Conservation (phyloP, 164 flowering plant species). For the Aristolochia contorta region DNA sequence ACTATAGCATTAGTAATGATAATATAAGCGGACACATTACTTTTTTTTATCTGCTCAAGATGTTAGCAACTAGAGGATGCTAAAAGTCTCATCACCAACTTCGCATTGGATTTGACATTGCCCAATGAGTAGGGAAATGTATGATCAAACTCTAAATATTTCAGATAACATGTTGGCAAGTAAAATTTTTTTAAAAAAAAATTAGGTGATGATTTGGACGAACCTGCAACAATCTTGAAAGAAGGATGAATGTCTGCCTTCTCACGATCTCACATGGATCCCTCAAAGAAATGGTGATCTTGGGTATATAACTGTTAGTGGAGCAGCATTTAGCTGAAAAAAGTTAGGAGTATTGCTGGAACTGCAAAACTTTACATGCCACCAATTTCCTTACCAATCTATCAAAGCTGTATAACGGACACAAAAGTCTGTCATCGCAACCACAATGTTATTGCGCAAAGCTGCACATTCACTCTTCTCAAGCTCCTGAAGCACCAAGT, state of each 20-base stretch:
- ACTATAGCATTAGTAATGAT: background rate
- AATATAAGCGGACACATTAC: too few relatives aligned
- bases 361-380: too few relatives aligned
- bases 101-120: too few relatives aligned
- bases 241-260: conserved; percentile 86
- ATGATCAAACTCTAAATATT: background rate
- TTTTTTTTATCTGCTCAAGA: too few relatives aligned
- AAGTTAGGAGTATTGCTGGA: too few relatives aligned
- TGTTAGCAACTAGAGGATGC: too few relatives aligned
- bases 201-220: background rate
- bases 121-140: background rate
- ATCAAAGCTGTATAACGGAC: conserved; percentile 88
- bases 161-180: background rate
- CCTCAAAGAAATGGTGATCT: conserved; percentile 79
- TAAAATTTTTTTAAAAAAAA: background rate
- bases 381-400: conserved; percentile 59
- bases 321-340: too few relatives aligned
- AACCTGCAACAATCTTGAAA: conserved; percentile 87
- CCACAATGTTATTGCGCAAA: conserved; percentile 78
- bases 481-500: conserved; percentile 55
- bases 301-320: conserved; percentile 67
- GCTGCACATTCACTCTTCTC: conserved; percentile 80
- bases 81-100: too few relatives aligned
- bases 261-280: conserved; percentile 98
- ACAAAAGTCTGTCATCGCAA: conserved; percentile 90